Evolutionary conservation across 1,139 yeast genomes (phyloP).

Genomic region (Debaryomycetaceae sp.): DNA sequence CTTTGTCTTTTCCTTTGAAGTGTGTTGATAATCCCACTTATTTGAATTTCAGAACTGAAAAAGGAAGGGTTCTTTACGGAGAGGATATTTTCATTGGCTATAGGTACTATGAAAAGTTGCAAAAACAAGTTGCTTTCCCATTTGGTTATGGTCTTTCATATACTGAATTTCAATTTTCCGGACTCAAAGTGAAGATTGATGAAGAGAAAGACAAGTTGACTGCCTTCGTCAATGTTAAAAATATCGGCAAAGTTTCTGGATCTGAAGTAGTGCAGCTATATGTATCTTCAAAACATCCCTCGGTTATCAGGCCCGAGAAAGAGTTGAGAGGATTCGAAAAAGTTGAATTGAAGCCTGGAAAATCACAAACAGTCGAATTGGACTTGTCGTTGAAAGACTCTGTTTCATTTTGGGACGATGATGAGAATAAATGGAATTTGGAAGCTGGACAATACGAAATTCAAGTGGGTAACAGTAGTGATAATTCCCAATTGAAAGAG

Average conservation of each 20-base stretch:
- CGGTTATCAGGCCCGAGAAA: conserved; percentile 48
- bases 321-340: conserved; percentile 57
- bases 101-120: conserved; percentile 52
- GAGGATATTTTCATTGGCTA: conserved; percentile 60
- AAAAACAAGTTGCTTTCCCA: conserved; percentile 48
- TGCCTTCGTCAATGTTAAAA: conserved; percentile 33
- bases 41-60: conserved; percentile 30
- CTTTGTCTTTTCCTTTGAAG: conserved; percentile 44
- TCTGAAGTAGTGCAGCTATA: conserved; percentile 47
- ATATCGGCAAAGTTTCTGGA: conserved; percentile 39
- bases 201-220: conserved; percentile 11
- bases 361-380: conserved; percentile 30
- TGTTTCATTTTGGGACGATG: conserved; percentile 50
- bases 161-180: conserved; percentile 35
- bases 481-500: not conserved
- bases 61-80: conserved; percentile 55
- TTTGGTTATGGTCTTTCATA: conserved; percentile 64
- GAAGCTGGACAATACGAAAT: conserved; percentile 33
- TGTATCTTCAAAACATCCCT: conserved; percentile 33
- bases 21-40: conserved; percentile 44
- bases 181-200: conserved; percentile 9
- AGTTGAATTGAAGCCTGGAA: conserved; percentile 38
- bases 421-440: conserved; percentile 15
- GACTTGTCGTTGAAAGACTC: conserved; percentile 7
- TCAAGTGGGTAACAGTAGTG: conserved; percentile 34